phyloP scores from a whole-genome alignment of 2,329 filamentous ascomycete genomes.

The Diaporthe velutina region DNA sequence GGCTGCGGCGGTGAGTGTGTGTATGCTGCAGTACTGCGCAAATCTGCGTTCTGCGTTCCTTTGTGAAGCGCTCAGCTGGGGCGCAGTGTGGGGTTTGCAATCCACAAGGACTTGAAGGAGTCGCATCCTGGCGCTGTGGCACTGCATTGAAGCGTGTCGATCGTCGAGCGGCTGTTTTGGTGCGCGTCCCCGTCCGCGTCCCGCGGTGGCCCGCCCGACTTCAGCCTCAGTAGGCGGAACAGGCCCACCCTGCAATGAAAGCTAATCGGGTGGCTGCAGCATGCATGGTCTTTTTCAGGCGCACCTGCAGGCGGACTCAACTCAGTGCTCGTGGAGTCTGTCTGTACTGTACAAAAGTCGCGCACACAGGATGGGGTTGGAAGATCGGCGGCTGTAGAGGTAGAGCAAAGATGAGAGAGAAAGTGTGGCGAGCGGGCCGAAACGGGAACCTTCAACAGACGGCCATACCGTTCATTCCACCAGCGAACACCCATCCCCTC shows the following conservation, averaged over 20 bases:
- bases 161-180: neutral
- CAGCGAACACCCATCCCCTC: neutral
- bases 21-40: neutral
- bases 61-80: neutral
- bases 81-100: slow-evolving; percentile 10
- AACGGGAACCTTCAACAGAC: neutral
- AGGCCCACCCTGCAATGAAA: neutral
- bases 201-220: neutral
- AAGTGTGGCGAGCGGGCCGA: neutral
- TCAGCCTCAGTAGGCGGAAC: neutral
- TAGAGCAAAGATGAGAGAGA: too few species aligned
- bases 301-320: neutral
- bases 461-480: neutral
- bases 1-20: neutral
- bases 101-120: slow-evolving; percentile 15
- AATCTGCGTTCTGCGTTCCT: neutral
- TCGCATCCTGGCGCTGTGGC: slow-evolving; percentile 5
- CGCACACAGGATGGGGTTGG: neutral
- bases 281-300: neutral
- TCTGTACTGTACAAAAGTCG: neutral
- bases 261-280: neutral
- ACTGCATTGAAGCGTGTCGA: neutral
- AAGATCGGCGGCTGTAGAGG: neutral
- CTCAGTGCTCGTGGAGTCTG: neutral
- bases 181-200: neutral